Evolutionary conservation across 1,284 basidiomycete species (phyloP), one percentile per base, ranked within the genome.

Genomic region (Marasmius oreades): DNA sequence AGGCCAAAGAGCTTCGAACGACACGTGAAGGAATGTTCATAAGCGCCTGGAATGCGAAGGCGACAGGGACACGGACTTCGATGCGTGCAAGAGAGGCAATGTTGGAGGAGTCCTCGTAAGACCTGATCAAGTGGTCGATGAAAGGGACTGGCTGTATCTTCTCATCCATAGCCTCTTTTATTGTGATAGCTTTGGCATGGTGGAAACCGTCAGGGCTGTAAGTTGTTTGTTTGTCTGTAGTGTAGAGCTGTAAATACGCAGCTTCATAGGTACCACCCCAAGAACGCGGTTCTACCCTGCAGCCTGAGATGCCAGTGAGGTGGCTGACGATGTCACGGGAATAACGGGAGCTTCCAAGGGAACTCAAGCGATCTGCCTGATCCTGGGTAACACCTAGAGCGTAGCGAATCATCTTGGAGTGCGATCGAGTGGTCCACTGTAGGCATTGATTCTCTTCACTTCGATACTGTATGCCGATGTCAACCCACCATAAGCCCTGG

Each of bases 261-360:
- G 51, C 51, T 23, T 57, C 43, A 7, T 18, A 44, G 16, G 16
- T 6, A 8, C 67, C 67, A 8, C 34, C 34, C 8, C 16, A 8
- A 8, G 34, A 36, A 8, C 34, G 8, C 3, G 65, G 65, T 5
- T 22, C 31, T 12, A 70, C 61, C 2, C 67, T 59, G 58, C 63
- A 69, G 14, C 68, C 69, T 20, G 65, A 64, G 37, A 68, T 51
- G 1, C 55, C 59, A 1, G 62, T 59, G 14, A 68, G 62, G 36
- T 70, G 69, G 6, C 61, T 62, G 0, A 52, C 47, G 14, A 63
- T 36, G 44, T 71, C 69, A 0, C 62, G 57, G 0, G 53, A 43
- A 42, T 70, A 70, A 3, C 65, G 52, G 0, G 48, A 58, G 45
- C 62, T 65, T 1, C 61, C 59, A 10, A 61, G 31, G 1, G 20